Percentiles rank a stretch among this genome's conserved stretches.
These are phyloP conservation scores for Neonectria neomacrospora DNA, from an alignment of 2,329 filamentous ascomycete genomes.

Conservation along the genomic window DNA sequence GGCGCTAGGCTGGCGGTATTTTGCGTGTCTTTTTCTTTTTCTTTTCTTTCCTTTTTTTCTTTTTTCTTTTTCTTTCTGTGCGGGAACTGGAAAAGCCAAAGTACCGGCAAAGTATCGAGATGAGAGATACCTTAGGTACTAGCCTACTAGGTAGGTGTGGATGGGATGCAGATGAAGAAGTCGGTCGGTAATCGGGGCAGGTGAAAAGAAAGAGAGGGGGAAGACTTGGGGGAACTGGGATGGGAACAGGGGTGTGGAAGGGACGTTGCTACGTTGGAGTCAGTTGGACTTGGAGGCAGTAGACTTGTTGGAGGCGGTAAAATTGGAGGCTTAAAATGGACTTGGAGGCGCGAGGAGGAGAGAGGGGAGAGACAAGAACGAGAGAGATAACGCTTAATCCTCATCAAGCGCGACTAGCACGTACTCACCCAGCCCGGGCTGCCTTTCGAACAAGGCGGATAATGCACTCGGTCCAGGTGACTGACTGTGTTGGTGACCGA, in stretches of 20 bases:
- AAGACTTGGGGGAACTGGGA: not conserved
- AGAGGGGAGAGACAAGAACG: not conserved
- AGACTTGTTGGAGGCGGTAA: not conserved
- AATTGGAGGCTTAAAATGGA: constrained; percentile 4
- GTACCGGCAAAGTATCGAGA: not conserved
- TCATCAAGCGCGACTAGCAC: constrained; percentile 6
- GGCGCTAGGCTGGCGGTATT: not conserved
- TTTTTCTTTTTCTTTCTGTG: constrained; percentile 10
- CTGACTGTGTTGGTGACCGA: constrained; percentile 30
- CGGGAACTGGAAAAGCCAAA: not conserved
- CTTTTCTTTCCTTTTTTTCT: not conserved
- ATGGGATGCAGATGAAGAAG: constrained; percentile 16
- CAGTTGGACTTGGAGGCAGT: not conserved
- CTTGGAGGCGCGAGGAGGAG: not conserved
- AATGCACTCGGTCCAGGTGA: constrained; percentile 24
- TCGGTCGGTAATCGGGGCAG: constrained; percentile 25
- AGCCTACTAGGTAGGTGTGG: too few species aligned
- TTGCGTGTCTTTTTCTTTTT: not conserved
- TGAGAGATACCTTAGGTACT: too few species aligned
- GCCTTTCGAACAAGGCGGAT: not conserved
- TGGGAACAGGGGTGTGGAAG: not conserved
- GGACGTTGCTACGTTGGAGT: not conserved
- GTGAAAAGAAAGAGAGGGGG: constrained; percentile 16
- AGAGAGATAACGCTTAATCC: constrained; percentile 24
- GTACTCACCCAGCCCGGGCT: not conserved